These are phyloP conservation scores for Gossypium gossypioides DNA, from an alignment of 441 rosid genomes.

Conservation along the genomic window DNA sequence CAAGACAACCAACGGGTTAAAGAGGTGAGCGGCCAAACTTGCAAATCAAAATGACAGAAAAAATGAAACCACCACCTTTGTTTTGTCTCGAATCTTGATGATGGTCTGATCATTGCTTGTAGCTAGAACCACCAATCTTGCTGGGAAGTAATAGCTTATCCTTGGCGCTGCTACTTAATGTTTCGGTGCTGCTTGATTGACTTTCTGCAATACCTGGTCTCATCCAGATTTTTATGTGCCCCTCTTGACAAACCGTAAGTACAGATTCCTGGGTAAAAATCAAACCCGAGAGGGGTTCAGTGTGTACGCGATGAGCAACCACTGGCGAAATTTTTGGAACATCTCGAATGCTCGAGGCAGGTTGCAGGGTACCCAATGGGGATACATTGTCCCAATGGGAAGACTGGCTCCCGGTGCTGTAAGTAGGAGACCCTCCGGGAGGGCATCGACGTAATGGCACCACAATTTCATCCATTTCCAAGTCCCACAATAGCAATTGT, in stretches of 20 bases:
- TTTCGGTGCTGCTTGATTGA: slow-evolving; percentile 46
- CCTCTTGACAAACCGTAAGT: slow-evolving; percentile 80
- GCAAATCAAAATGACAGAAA: slow-evolving; percentile 21
- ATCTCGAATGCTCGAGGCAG: slow-evolving; percentile 83
- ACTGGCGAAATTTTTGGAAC: slow-evolving; percentile 85
- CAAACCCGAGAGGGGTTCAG: slow-evolving; percentile 80
- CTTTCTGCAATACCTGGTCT: slow-evolving; percentile 57
- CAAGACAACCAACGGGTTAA: slow-evolving; percentile 1
- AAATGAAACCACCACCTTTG: background rate
- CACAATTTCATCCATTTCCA: slow-evolving; percentile 95
- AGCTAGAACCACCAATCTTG: slow-evolving; percentile 46
- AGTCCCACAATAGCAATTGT: slow-evolving; percentile 89
- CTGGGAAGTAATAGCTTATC: slow-evolving; percentile 46
- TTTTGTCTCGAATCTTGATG: slow-evolving; percentile 17
- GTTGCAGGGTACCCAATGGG: slow-evolving; percentile 72
- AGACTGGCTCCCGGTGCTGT: slow-evolving; percentile 90
- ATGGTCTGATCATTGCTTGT: slow-evolving; percentile 45
- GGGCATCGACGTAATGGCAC: slow-evolving; percentile 80
- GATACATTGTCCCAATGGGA: slow-evolving; percentile 79
- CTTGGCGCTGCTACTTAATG: slow-evolving; percentile 54
- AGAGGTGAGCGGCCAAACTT: slow-evolving; percentile 19
- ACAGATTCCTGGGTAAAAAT: slow-evolving; percentile 77
- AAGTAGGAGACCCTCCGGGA: slow-evolving; percentile 93
- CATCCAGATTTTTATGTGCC: slow-evolving; percentile 87
- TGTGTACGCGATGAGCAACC: slow-evolving; percentile 77